Evolutionary conservation across 805 yeast genomes (phyloP), one percentile per base, ranked within the genome.

Genomic region (Wickerhamiella alocasiicola): DNA sequence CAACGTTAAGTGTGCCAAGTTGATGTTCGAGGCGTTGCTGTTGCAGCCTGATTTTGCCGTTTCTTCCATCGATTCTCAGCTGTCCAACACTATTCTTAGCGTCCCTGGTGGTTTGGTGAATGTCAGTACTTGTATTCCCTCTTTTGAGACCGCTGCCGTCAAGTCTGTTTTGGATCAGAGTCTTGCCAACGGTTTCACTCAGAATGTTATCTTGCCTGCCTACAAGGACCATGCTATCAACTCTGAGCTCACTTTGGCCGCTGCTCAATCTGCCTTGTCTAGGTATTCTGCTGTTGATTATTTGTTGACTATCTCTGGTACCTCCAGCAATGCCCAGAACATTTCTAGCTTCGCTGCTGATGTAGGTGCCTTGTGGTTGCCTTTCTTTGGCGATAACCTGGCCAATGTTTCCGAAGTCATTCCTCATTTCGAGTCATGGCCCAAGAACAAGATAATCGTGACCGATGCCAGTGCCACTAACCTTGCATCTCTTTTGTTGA

Each of bases 1-100:
- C 49, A 91, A 91, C 59, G 97, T 91, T 51, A 91, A 91, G 66
- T 79, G 87, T 70, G 99, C 99, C 47, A 91, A 91, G 66, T 69
- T 91, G 51, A 70, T 91, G 63, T 78, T 91, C 50, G 97, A 91
- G 67, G 97, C 99, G n/a, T 62, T 85, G 49, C 71, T 88, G 29
- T 71, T 91, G 67, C 51, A 50, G 46, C 59, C 46, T 39, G 48
- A 54, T 33, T 66, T 85, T 50, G 81, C 78, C 17, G 83, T 81
- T 41, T 58, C 80, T 36, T 74, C 74, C 56, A 70, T 76, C 56
- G 98, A 88, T 65, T 78, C 93, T 25, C 96, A 88, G 67, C 75
- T 95, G 28, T 82, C 94, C 29, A 94, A 84, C 62, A 71, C 74
- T 52, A 82, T 93, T 43, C 70, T 81, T 32, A 71, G 75, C 41